phyloP scores from a whole-genome alignment of 768 basidiomycete genomes.

The Termitomyces sp. region DNA sequence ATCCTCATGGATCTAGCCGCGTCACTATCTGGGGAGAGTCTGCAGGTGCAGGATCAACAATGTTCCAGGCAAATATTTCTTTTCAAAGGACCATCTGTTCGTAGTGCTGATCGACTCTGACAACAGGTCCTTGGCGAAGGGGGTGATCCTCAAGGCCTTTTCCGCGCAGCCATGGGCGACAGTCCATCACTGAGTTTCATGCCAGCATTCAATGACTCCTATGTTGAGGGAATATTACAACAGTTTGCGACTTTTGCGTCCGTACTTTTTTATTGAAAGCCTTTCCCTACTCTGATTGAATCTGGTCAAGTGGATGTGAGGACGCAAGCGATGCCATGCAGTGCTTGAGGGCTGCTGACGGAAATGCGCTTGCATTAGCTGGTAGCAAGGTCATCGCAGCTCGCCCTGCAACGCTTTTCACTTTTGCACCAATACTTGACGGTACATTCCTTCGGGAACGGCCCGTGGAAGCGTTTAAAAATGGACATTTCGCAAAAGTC shows the following conservation, averaged over 20 bases:
- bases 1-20: slow-evolving; percentile 17
- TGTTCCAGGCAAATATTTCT: slow-evolving; percentile 29
- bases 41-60: slow-evolving; percentile 35
- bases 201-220: slow-evolving; percentile 26
- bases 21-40: slow-evolving; percentile 40
- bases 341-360: slow-evolving; percentile 28
- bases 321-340: slow-evolving; percentile 9
- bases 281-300: not conserved
- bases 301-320: slow-evolving; percentile 14
- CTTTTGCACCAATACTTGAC: slow-evolving; percentile 34
- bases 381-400: slow-evolving; percentile 23
- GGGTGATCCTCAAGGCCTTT: slow-evolving; percentile 30
- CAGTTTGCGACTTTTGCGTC: slow-evolving; percentile 32
- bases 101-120: not conserved
- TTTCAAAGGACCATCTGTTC: not conserved
- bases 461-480: slow-evolving; percentile 33
- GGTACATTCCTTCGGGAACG: slow-evolving; percentile 26
- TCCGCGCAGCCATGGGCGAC: slow-evolving; percentile 37
- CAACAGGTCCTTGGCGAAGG: slow-evolving; percentile 31
- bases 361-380: slow-evolving; percentile 23
- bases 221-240: slow-evolving; percentile 27
- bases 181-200: slow-evolving; percentile 34
- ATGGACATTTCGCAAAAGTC: slow-evolving; percentile 29
- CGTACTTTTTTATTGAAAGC: slow-evolving; percentile 4
- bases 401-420: slow-evolving; percentile 27